Conservation (phyloP, 768 basidiomycete species). For the Termitomyces sp. region DNA sequence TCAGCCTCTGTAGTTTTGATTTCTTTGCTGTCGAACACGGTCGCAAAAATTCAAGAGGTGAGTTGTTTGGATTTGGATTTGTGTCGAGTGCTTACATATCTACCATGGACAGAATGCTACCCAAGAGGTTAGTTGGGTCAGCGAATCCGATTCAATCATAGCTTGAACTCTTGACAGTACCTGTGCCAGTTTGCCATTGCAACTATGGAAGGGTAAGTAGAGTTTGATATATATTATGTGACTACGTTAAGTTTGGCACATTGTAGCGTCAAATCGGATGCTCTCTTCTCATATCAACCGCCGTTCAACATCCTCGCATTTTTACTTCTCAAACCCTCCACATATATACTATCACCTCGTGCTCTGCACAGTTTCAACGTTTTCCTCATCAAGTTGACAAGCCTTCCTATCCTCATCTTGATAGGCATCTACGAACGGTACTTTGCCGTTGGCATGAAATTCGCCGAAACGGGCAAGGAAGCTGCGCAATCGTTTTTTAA, state of each 20-base stretch:
- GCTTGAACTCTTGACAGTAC: slow-evolving; percentile 58
- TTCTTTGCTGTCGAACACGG: slow-evolving; percentile 77
- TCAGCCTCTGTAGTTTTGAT: slow-evolving; percentile 5
- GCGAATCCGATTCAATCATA: slow-evolving; percentile 23
- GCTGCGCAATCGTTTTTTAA: slow-evolving; percentile 59
- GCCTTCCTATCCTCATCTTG: slow-evolving; percentile 72
- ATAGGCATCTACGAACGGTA: slow-evolving; percentile 83
- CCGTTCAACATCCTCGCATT: slow-evolving; percentile 88
- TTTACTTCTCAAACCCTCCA: slow-evolving; percentile 74
- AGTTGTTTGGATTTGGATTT: slow-evolving; percentile 16
- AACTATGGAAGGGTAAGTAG: slow-evolving; percentile 79
- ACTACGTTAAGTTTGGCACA: neutral
- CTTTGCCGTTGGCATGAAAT: slow-evolving; percentile 47
- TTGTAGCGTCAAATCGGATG: slow-evolving; percentile 80
- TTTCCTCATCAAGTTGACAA: slow-evolving; percentile 80
- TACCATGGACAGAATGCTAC: slow-evolving; percentile 40
- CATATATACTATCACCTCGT: slow-evolving; percentile 72
- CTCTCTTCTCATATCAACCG: slow-evolving; percentile 88
- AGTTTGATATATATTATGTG: neutral
- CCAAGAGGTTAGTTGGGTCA: slow-evolving; percentile 37
- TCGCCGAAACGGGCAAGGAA: slow-evolving; percentile 52
- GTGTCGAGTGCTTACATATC: neutral
- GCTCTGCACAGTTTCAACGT: slow-evolving; percentile 84
- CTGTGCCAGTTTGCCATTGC: slow-evolving; percentile 84
- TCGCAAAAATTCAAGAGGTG: slow-evolving; percentile 73